A percentile compares a stretch with the other conserved stretches of the same genome.
Evolutionary conservation across 768 basidiomycete species (phyloP).

Genomic region (Suillus subaureus): DNA sequence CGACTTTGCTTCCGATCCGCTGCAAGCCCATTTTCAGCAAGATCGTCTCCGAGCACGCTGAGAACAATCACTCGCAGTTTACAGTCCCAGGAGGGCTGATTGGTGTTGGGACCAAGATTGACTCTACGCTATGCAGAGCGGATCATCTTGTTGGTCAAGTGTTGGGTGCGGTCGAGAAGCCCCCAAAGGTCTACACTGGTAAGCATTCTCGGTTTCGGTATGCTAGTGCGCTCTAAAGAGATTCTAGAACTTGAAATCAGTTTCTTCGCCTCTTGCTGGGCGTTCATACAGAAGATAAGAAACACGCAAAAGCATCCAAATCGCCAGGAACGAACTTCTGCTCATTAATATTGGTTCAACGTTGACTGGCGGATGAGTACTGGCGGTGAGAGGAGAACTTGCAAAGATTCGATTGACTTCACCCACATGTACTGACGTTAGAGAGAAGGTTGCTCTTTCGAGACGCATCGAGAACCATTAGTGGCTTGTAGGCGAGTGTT

Average conservation of each 20-base stretch:
- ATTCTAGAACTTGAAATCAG: slow-evolving; percentile 68
- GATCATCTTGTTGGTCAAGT: neutral
- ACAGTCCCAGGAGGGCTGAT: too few relatives aligned
- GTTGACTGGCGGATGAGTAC: slow-evolving; percentile 92
- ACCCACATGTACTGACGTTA: slow-evolving; percentile 94
- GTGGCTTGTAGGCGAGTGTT: slow-evolving; percentile 86
- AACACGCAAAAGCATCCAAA: slow-evolving; percentile 90
- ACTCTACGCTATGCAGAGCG: neutral
- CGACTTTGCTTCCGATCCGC: too few relatives aligned
- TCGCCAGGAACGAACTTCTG: slow-evolving; percentile 87
- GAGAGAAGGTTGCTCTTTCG: slow-evolving; percentile 95
- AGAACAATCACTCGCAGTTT: too few relatives aligned
- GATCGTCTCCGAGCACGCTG: slow-evolving; percentile 34
- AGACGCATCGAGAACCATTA: slow-evolving; percentile 97
- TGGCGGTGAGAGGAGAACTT: slow-evolving; percentile 91
- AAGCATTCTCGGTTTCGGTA: neutral
- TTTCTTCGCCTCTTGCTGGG: slow-evolving; percentile 94
- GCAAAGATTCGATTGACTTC: slow-evolving; percentile 93
- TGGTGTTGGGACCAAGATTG: too few relatives aligned
- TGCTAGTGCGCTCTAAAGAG: neutral
- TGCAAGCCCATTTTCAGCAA: slow-evolving; percentile 43
- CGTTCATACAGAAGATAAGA: slow-evolving; percentile 99
- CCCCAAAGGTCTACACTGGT: neutral
- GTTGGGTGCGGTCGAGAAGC: neutral
- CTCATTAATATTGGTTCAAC: slow-evolving; percentile 99